Conservation (phyloP, 352 stramenopile species). For the Phytophthora ohioensis region DNA sequence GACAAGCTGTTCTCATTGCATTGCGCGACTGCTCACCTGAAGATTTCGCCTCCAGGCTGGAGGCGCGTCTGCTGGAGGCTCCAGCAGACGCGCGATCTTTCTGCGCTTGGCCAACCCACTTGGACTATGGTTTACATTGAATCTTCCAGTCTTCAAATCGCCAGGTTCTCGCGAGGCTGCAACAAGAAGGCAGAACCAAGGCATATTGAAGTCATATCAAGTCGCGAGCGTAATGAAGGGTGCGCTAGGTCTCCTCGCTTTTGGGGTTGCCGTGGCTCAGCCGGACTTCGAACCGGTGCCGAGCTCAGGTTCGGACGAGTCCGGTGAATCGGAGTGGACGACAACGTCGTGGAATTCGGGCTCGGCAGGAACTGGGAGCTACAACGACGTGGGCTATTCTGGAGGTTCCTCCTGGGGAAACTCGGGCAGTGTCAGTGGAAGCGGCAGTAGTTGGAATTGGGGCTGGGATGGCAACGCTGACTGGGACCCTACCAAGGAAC, state of each 20-base stretch:
- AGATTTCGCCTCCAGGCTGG: not conserved
- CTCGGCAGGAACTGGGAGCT: constrained; percentile 9
- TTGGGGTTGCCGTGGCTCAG: constrained; percentile 14
- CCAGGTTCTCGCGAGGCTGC: constrained; percentile 3
- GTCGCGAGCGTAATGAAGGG: constrained; percentile 22
- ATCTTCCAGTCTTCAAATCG: constrained; percentile 13
- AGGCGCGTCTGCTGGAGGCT: too few relatives aligned
- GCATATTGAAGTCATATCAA: not conserved
- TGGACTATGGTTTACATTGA: not conserved
- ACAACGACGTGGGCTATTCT: constrained; percentile 7
- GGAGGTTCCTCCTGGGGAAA: constrained; percentile 10
- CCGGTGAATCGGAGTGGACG: not conserved
- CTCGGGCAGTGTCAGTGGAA: constrained; percentile 18
- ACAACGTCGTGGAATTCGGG: constrained; percentile 9
- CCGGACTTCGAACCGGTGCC: not conserved
- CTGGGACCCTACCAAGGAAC: constrained; percentile 21
- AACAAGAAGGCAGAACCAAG: not conserved
- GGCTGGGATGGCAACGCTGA: constrained; percentile 11
- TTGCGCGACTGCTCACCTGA: not conserved
- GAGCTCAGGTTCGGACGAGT: constrained; percentile 2
- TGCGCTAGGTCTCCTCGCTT: constrained; percentile 14
- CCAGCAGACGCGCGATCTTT: constrained; percentile 15
- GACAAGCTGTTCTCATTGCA: not conserved
- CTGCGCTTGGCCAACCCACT: not conserved
- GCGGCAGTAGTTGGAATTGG: constrained; percentile 28